Percentiles rank a stretch among this genome's conserved stretches.
These are phyloP conservation scores for Nannizzia gypsea DNA, from an alignment of 2,329 filamentous ascomycete genomes.

Conservation along the genomic window DNA sequence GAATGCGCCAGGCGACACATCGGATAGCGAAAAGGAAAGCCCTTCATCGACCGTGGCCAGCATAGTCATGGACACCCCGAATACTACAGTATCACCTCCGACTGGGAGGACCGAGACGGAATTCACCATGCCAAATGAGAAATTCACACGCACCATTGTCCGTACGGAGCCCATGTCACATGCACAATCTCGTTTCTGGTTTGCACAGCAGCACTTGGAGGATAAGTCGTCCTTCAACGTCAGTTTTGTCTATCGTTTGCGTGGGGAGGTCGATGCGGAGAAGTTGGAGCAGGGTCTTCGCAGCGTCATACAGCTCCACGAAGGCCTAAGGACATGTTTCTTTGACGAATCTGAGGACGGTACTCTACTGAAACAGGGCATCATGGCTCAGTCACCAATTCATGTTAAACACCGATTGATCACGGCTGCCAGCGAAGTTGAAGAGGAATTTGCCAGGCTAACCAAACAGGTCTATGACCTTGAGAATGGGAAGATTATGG, in stretches of 20 bases:
- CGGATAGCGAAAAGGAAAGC: no score
- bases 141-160: not conserved
- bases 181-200: conserved; percentile 31
- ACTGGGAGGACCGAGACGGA: no score
- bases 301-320: conserved; percentile 22
- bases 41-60: no score
- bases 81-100: not conserved
- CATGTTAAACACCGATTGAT: not conserved
- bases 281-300: conserved; percentile 26
- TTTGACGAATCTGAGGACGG: conserved; percentile 11
- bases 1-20: no score
- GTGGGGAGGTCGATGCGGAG: conserved; percentile 22
- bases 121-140: not conserved
- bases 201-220: conserved; percentile 12
- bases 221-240: conserved; percentile 34
- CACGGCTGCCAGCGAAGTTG: not conserved
- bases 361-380: not conserved
- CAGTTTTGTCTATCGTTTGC: conserved; percentile 22
- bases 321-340: conserved; percentile 25
- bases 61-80: no score
- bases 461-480: conserved; percentile 29
- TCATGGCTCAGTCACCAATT: not conserved
- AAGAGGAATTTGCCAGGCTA: conserved; percentile 15
- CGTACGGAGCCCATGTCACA: conserved; percentile 21
- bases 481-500: conserved; percentile 23